These are phyloP conservation scores for Cicer arietinum DNA, from an alignment of 306 rosid species.

Conservation along the genomic window DNA sequence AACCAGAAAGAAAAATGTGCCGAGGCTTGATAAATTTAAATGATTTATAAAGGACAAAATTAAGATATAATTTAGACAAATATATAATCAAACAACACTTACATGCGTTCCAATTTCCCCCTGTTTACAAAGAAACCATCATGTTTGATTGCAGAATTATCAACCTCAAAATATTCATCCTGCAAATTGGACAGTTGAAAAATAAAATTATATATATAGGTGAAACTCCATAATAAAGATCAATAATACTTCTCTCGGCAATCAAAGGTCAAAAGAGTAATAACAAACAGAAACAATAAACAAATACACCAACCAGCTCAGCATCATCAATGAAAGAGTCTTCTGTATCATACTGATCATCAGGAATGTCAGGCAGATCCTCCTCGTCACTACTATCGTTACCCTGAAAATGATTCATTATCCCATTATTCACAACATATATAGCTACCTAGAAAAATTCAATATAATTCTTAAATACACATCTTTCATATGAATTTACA, in stretches of 20 bases:
- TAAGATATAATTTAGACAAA: background rate
- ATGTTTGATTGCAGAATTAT: conserved; percentile 86
- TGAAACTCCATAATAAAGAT: conserved; percentile 25
- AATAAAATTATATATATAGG: conserved; percentile 11
- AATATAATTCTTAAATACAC: conserved; percentile 31
- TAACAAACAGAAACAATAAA: conserved; percentile 33
- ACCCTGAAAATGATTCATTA: conserved; percentile 63
- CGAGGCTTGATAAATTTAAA: conserved; percentile 22
- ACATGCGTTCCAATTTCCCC: conserved; percentile 91
- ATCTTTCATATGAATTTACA: conserved; percentile 33
- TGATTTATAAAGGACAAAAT: conserved; percentile 7
- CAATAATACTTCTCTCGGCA: conserved; percentile 35
- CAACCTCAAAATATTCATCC: conserved; percentile 99
- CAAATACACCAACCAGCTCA: conserved; percentile 79
- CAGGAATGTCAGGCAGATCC: conserved; percentile 75
- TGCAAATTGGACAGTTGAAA: conserved; percentile 52
- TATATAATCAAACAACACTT: conserved; percentile 51
- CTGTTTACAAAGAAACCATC: conserved; percentile 92
- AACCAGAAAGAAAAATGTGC: conserved; percentile 26
- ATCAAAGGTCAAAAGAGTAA: conserved; percentile 37
- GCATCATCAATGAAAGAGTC: conserved; percentile 98
- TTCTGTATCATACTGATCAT: conserved; percentile 97
- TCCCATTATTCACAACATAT: conserved; percentile 37
- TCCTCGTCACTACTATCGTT: conserved; percentile 95
- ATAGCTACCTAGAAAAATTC: conserved; percentile 8